phyloP scores from a whole-genome alignment of 345 rosid genomes.

The Moricandia arvensis region DNA sequence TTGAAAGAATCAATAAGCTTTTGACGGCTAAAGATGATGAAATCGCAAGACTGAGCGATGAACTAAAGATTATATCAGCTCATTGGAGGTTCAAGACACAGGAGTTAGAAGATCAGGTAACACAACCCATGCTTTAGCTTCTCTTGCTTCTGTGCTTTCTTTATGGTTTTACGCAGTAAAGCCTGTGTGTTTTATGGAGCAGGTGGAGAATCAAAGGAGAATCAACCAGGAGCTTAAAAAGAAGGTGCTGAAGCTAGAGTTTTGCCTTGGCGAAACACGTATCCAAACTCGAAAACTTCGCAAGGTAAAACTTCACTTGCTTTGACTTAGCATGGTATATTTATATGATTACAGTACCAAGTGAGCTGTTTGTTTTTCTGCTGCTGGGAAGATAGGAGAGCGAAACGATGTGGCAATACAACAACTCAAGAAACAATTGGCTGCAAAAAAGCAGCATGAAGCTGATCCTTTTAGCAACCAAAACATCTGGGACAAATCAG shows the following conservation, averaged over 20 bases:
- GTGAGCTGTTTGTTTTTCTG: neutral
- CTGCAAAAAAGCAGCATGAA: constrained; percentile 44
- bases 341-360: neutral
- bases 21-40: constrained; percentile 66
- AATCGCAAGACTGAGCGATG: constrained; percentile 67
- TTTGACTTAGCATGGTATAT: constrained; percentile 4
- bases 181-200: constrained; percentile 12
- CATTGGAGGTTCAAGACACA: constrained; percentile 82
- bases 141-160: neutral
- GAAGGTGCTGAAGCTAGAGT: constrained; percentile 83
- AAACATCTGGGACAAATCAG: constrained; percentile 61
- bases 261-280: constrained; percentile 88
- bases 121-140: constrained; percentile 7
- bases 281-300: constrained; percentile 79
- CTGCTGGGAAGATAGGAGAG: constrained; percentile 65
- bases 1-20: constrained; percentile 58
- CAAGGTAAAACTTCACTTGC: constrained; percentile 46
- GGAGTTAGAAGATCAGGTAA: constrained; percentile 84
- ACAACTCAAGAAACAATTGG: constrained; percentile 67
- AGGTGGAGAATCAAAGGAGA: constrained; percentile 85
- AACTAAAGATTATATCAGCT: constrained; percentile 71
- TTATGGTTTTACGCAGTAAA: neutral
- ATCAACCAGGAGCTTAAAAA: constrained; percentile 85
- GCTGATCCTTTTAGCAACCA: constrained; percentile 10
- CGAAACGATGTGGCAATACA: constrained; percentile 71